Base-by-base conservation (phyloP, 352 stramenopile species). In the Aphanomyces cochlioides region DNA sequence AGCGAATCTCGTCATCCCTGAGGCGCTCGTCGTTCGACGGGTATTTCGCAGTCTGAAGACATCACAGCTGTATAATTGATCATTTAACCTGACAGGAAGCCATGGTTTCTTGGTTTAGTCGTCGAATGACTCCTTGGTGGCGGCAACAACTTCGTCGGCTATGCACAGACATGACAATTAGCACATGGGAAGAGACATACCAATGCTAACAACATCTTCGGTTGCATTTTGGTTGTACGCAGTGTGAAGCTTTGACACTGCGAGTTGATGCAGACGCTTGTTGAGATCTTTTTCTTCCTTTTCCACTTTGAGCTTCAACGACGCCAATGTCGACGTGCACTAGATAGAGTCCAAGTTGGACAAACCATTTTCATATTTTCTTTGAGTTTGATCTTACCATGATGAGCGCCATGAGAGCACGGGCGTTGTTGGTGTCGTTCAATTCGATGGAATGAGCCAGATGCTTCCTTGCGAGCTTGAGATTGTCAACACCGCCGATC, bases 371-470 rank as follows among this genome's bases (percentile, higher is more conserved):
- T 34, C 37, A 47, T 38, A 47, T 61, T 15, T 7, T 38, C 47
- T 5, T 0, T 0, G 28, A 28, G 12, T 39, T 10, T 12, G 7
- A 57, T 28, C 66, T 10, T 67, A 73, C 67, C 67, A 73, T 45
- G 47, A 88, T 68, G 5, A 90, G 72, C 10, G 74, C 78, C 56
- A 87, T 76, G 67, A 78, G 85, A 6, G 73, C 78, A 39, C 82
- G 79, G 58, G 84, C 63, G 72, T 88, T 90, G 57, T 80, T 73
- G 47, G 78, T 77, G 63, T 89, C 87, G 69, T 90, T 88, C 19
- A 90, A 75, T 60, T 87, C 78, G 36, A 90, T 74, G 54, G 82
- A 85, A 69, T 90, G 82, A 50, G 80, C 75, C 73, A 88, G 88
- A 71, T 90, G 82, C 75, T 90, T 90, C 56, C 82, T 79, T 34